Conservation (phyloP, 371 early-diverging fungal genomes). For the Mortierella sp. region DNA sequence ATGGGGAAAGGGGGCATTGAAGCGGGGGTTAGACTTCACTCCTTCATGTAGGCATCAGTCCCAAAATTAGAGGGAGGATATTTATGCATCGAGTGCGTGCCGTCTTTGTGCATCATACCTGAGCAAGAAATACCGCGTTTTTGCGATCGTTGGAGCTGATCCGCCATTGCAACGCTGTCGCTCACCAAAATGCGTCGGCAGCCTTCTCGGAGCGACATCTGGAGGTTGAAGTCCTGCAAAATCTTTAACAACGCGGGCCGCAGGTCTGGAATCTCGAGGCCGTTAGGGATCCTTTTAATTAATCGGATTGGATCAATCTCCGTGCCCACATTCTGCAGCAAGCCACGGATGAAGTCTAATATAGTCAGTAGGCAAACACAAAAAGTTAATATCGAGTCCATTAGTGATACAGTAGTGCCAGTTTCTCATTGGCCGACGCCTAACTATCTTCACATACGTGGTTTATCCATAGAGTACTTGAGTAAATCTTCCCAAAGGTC, state of each 20-base stretch:
- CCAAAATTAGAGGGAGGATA: background rate
- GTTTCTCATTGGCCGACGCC: no score
- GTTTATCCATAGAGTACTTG: slow-evolving; percentile 89
- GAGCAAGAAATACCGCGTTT: slow-evolving; percentile 74
- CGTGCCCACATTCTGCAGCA: slow-evolving; percentile 90
- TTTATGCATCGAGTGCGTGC: background rate
- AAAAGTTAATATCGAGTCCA: background rate
- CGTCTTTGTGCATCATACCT: slow-evolving; percentile 37
- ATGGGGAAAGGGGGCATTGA: background rate
- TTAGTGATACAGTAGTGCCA: background rate
- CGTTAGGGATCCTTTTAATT: slow-evolving; percentile 84
- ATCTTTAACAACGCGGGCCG: slow-evolving; percentile 86
- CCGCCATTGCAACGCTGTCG: slow-evolving; percentile 85
- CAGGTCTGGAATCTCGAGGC: slow-evolving; percentile 84
- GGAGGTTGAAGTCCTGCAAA: slow-evolving; percentile 91
- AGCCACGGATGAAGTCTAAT: slow-evolving; percentile 86
- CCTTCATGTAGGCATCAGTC: no score
- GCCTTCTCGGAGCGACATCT: slow-evolving; percentile 89
- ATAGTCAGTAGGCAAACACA: background rate
- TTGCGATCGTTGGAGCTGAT: slow-evolving; percentile 79
- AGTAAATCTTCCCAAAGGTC: slow-evolving; percentile 96
- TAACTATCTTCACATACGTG: slow-evolving; percentile 63
- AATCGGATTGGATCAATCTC: slow-evolving; percentile 87
- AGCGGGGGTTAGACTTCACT: no score
- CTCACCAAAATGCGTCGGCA: slow-evolving; percentile 88